Evolutionary conservation across 169 alveolate genomes (phyloP).

Genomic region (Plasmodium reichenowi): DNA sequence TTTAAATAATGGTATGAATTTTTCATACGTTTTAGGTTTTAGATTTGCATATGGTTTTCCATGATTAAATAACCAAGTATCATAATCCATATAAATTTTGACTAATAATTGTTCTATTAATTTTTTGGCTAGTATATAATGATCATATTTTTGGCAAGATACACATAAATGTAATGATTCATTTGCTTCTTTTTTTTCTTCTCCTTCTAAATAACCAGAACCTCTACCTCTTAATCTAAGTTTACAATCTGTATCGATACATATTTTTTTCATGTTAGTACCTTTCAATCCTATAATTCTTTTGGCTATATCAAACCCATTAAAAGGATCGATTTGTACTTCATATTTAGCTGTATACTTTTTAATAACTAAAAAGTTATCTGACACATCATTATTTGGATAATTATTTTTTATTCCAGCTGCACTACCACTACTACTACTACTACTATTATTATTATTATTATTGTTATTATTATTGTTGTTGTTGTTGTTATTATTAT

Average conservation of each 20-base stretch:
- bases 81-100: slow-evolving; percentile 92
- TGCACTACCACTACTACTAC: background rate
- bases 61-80: slow-evolving; percentile 75
- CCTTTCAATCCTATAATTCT: slow-evolving; percentile 94
- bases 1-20: slow-evolving; percentile 60
- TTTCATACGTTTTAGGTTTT: slow-evolving; percentile 70
- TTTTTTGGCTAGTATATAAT: slow-evolving; percentile 91
- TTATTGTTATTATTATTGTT: background rate
- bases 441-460: background rate
- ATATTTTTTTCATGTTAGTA: slow-evolving; percentile 94
- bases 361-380: slow-evolving; percentile 62
- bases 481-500: no score
- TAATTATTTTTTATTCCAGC: slow-evolving; percentile 13
- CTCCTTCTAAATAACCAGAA: slow-evolving; percentile 96
- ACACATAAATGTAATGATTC: slow-evolving; percentile 96
- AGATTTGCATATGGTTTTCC: slow-evolving; percentile 68
- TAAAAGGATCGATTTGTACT: slow-evolving; percentile 92
- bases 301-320: slow-evolving; percentile 94
- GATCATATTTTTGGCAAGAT: slow-evolving; percentile 91
- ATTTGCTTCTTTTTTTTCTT: slow-evolving; percentile 90
- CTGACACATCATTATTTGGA: slow-evolving; percentile 18
- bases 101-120: slow-evolving; percentile 88
- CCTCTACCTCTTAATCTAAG: slow-evolving; percentile 95
- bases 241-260: slow-evolving; percentile 90
- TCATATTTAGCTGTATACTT: slow-evolving; percentile 95